Evolutionary conservation across 176 grass and related monocot genomes (phyloP), one percentile per base, ranked within the genome.

Genomic region (Melocanna baccifera): DNA sequence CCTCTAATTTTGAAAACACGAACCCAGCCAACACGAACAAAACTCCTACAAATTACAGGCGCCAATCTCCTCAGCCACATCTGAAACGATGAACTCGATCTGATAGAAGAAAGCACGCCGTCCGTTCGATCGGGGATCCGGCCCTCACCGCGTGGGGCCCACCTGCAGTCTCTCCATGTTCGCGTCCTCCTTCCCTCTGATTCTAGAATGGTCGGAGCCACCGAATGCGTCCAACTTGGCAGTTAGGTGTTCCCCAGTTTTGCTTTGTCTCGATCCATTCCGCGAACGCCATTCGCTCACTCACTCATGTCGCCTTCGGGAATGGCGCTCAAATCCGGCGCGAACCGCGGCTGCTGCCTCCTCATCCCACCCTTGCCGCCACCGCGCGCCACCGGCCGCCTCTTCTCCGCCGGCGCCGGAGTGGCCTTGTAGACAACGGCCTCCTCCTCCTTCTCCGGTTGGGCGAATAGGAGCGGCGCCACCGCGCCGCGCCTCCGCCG

Each of bases 251-350:
- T 39, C 66, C 30, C 0, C 80, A 3, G 28, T 13, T 32, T 61
- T 82, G 52, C 9, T n/a, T 4, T 6, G 39, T 3, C 12, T 12
- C 28, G 43, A 83, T 50, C 10, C 6, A 51, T 47, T 20, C 13
- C 39, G 18, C 53, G n/a, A 19, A 2, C 20, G 47, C 3, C 15
- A 12, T 16, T 75, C 6, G 20, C 72, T 89, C 83, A 71, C 87
- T 79, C 62, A 8, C 18, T 23, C 53, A 16, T 65, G 15, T 86
- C 86, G 81, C 71, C 76, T 68, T 96, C 93, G 6, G 93, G 75
- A 82, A 96, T 96, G 37, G 91, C 80, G 20, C 29, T 47, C n/a
- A 96, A 56, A 16, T 91, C 86, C 0, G 93, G 62, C 5, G 81
- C 51, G 79, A 93, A 96, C 73, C 75, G 61, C 64, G 41, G 32